These are phyloP conservation scores for Cantharellus cinnabarinus DNA, from an alignment of 768 basidiomycete genomes.

Conservation along the genomic window DNA sequence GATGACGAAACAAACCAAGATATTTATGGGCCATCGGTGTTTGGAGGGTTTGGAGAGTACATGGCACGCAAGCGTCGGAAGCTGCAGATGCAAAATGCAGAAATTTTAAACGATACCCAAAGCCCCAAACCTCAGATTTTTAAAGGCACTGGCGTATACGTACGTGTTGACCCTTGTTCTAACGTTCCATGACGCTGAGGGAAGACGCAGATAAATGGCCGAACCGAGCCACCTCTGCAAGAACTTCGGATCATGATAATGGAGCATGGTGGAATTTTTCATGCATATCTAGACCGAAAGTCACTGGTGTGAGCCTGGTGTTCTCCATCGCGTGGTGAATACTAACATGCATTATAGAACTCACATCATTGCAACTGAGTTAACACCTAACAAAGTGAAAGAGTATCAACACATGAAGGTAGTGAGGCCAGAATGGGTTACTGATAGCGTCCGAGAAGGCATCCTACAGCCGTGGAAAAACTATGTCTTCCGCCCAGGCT, in stretches of 20 bases:
- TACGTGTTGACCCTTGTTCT: conserved; percentile 15
- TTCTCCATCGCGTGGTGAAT: background rate
- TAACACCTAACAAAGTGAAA: conserved; percentile 74
- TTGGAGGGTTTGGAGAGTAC: conserved; percentile 74
- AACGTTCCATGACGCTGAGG: too few relatives aligned
- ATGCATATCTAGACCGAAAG: conserved; percentile 68
- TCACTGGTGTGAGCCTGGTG: conserved; percentile 37
- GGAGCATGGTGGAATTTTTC: conserved; percentile 63
- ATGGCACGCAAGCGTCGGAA: conserved; percentile 84
- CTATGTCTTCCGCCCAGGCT: conserved; percentile 23
- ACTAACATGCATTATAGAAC: conserved; percentile 28
- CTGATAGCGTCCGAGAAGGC: conserved; percentile 51
- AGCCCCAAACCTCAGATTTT: conserved; percentile 34
- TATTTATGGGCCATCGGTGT: conserved; percentile 57
- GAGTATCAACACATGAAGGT: conserved; percentile 87
- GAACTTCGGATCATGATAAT: conserved; percentile 64
- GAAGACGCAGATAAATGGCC: conserved; percentile 58
- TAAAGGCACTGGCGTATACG: conserved; percentile 58
- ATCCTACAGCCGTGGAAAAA: conserved; percentile 60
- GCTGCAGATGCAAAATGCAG: conserved; percentile 57
- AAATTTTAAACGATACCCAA: conserved; percentile 14
- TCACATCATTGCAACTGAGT: conserved; percentile 76
- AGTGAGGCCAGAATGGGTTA: conserved; percentile 72
- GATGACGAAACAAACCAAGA: conserved; percentile 9
- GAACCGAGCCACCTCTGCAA: conserved; percentile 71